phyloP scores from a whole-genome alignment of 352 stramenopile genomes.

The Pythium dissimile region DNA sequence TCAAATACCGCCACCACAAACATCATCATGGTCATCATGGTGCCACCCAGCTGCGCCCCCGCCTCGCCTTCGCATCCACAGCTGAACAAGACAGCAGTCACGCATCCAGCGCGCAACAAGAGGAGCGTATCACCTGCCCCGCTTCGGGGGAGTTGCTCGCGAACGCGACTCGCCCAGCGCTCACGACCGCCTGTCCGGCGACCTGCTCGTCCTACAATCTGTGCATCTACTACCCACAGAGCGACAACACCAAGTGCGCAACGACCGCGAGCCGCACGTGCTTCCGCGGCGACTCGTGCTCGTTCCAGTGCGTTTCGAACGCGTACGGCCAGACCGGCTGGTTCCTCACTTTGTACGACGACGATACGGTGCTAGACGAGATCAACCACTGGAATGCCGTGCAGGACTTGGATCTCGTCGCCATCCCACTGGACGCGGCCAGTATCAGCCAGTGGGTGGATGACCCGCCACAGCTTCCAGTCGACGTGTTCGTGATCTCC shows the following conservation, averaged over 20 bases:
- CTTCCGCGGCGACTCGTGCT: slow-evolving; percentile 6
- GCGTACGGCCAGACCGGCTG: background rate
- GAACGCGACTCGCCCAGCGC: background rate
- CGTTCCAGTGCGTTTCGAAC: slow-evolving; percentile 16
- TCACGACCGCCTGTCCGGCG: slow-evolving; percentile 11
- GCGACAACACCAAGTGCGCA: background rate
- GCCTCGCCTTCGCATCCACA: no score
- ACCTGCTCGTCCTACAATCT: slow-evolving; percentile 7
- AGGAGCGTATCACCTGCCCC: background rate
- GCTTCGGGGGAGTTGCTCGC: background rate
- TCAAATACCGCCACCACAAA: background rate
- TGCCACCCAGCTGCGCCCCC: no score
- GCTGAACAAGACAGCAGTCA: no score
- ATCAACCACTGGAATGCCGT: slow-evolving; percentile 7
- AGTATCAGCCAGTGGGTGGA: background rate
- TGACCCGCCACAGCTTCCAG: background rate
- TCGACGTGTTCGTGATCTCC: background rate
- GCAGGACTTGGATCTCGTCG: background rate
- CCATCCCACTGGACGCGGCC: slow-evolving; percentile 8
- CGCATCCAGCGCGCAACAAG: background rate
- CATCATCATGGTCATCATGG: background rate
- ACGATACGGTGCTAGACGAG: slow-evolving; percentile 1
- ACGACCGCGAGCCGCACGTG: slow-evolving; percentile 1
- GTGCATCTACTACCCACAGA: slow-evolving; percentile 10
- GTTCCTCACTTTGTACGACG: slow-evolving; percentile 12